Evolutionary conservation across 768 basidiomycete genomes (phyloP), one percentile per base, ranked within the genome.

Genomic region (Russula griseocarnosa): DNA sequence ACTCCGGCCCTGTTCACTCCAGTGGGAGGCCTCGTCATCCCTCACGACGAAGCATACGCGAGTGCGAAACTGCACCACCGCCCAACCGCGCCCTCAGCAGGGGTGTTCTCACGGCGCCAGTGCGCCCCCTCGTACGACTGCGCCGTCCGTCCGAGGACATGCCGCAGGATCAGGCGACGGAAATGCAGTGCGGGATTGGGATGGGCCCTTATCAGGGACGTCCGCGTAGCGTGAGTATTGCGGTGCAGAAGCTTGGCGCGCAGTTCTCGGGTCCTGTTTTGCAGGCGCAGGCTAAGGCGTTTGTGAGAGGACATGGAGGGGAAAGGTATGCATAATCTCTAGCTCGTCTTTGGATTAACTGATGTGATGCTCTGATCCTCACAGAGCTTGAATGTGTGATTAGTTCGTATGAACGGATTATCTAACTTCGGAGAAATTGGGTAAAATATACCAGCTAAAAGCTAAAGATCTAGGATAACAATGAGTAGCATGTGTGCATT

Each of bases 301-400:
- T 11, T 24, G 58, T 5, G 20, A 59, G 18, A 9, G 58, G 63
- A 36, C 58, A 64, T 63, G 58, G 24, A 58, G 62, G 51, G 62
- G 62, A 7, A 47, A n/a, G 63, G 63, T 64, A 55, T 16, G 63
- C 11, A 5, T 10, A 9, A 38, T 20, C n/a, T n/a, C 18, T 10
- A 22, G 6, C 5, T 32, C 20, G 11, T 26, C 10, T 30, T 16
- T 10, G 8, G 18, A 9, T 13, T 0, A 7, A 10, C 44, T 63
- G 28, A 59, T 28, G 5, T 52, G 4, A 47, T 11, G 18, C 13
- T n/a, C 26, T 34, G 1, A 5, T 42, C 18, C 38, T 28, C 13
- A 11, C 58, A 64, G 63, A 59, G 63, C 36, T 13, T 64, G 52
- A 44, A 63, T 18, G 5, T 64, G 53, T 64, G 34, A 53, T 46